phyloP scores from a whole-genome alignment of 2,329 filamentous ascomycete genomes.

The Penicillium hesseltinei region DNA sequence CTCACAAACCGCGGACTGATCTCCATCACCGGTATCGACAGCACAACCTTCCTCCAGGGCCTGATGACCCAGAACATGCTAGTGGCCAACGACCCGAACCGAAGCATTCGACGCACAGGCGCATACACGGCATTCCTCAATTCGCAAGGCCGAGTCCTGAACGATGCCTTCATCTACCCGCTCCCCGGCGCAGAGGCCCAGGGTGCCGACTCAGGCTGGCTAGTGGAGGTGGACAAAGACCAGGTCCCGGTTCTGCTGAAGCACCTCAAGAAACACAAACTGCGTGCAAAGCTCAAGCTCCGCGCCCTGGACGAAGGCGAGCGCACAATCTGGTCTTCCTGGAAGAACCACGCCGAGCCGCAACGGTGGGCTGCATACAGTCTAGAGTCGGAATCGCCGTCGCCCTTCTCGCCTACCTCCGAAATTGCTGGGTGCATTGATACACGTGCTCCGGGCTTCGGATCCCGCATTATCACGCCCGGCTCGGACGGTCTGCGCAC shows the following conservation, averaged over 20 bases:
- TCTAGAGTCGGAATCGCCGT: conserved; percentile 33
- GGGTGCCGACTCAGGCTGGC: conserved; percentile 51
- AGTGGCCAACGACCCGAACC: conserved; percentile 43
- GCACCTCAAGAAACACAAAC: conserved; percentile 80
- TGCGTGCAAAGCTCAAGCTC: conserved; percentile 74
- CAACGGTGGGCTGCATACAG: conserved; percentile 40
- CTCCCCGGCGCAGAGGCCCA: conserved; percentile 38
- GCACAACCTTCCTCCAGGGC: conserved; percentile 82
- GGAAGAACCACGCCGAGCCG: conserved; percentile 56
- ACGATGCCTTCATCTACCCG: conserved; percentile 89
- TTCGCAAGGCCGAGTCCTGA: conserved; percentile 76
- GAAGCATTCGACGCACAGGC: conserved; percentile 44
- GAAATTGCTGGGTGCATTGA: conserved; percentile 38
- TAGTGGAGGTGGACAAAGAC: conserved; percentile 77
- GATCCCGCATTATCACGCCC: conserved; percentile 39
- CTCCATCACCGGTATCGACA: conserved; percentile 73
- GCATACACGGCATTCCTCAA: conserved; percentile 85
- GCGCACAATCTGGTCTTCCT: conserved; percentile 68
- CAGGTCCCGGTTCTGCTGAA: conserved; percentile 62
- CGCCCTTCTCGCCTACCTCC: conserved; percentile 29
- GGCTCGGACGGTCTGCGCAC: conserved; percentile 35
- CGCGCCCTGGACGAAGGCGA: conserved; percentile 65
- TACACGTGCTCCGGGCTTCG: conserved; percentile 42
- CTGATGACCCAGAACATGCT: conserved; percentile 74
- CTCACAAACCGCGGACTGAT: conserved; percentile 76